Conservation (phyloP, 2,329 filamentous ascomycete genomes). For the Zymoseptoria passerinii region DNA sequence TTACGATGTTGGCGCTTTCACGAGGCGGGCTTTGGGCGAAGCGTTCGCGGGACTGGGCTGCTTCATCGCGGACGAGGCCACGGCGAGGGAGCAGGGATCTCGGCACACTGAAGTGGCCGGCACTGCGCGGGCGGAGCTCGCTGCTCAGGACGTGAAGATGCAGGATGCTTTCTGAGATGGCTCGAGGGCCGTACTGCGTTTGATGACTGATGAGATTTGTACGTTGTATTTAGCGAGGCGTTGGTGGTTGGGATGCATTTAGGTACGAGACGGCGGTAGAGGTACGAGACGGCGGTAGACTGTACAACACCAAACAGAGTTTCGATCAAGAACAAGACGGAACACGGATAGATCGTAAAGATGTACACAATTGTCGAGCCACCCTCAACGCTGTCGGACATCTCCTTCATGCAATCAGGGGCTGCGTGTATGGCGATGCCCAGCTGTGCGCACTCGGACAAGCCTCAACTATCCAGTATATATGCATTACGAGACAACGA, state of each 20-base stretch:
- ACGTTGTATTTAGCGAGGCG: background rate
- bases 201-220: background rate
- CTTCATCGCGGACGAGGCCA: conserved; percentile 68
- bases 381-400: background rate
- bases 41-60: conserved; percentile 84
- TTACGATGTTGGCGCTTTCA: conserved; percentile 76
- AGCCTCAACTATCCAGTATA: too few relatives aligned
- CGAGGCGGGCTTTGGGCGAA: conserved; percentile 71
- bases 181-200: background rate
- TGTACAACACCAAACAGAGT: background rate
- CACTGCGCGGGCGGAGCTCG: conserved; percentile 41
- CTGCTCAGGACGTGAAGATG: conserved; percentile 50
- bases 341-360: too few relatives aligned
- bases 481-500: background rate
- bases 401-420: too few relatives aligned
- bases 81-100: conserved; percentile 33
- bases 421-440: too few relatives aligned
- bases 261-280: background rate
- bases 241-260: background rate
- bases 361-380: background rate
- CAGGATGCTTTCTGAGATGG: conserved; percentile 32
- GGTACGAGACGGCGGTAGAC: background rate
- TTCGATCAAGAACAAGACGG: background rate
- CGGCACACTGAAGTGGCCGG: conserved; percentile 17
- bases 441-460: too few relatives aligned